Base-by-base conservation (phyloP, 139 green algal species). In the Pycnococcus provasolii region DNA sequence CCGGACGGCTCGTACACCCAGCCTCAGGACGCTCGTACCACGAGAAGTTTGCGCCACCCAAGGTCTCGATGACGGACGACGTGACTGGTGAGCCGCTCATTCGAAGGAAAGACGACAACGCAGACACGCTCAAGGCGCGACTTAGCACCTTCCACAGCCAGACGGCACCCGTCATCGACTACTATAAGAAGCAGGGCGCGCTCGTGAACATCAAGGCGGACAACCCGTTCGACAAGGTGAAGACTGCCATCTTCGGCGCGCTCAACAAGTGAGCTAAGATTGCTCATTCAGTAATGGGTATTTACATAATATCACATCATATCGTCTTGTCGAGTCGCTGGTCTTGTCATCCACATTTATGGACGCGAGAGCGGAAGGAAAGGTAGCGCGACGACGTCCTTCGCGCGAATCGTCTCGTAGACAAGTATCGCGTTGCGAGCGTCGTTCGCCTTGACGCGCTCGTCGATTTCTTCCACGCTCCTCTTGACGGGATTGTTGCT, bases 91-190 rank as follows among this genome's bases (percentile, higher is more conserved):
- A 99, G 82, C 87, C 91, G 2, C 86, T 99, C 11, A 85, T 97
- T 39, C 78, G 85, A 71, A 81, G 93, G 48, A 98, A 97, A 79
- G 93, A 99, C 74, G 93, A 99, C 83, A 99, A 96, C 72, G 90
- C 87, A 4, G 90, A 98, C 47, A 96, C 91, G 5, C 82, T 99
- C 7, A 94, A 94, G 74, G 82, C 75, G 15, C 83, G 93, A 1
- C 79, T 99, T 52, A 68, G 58, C 3, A 86, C 90, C 2, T 99
- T 97, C 81, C 88, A 95, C 67, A 73, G 70, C 26, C 88, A 98
- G 79, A 99, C 93, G 46, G 41, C 63, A 26, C 77, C 77, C 8
- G 77, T 83, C 5, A 79, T 72, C 45, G 57, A 72, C 4, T 72
- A 72, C 45, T 72, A 72, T 41, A 40, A 44, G 41, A 51, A 45